Percentiles rank a stretch among this genome's conserved stretches.
Evolutionary conservation across 805 yeast genomes (phyloP).

Genomic region (Metschnikowia continentalis): DNA sequence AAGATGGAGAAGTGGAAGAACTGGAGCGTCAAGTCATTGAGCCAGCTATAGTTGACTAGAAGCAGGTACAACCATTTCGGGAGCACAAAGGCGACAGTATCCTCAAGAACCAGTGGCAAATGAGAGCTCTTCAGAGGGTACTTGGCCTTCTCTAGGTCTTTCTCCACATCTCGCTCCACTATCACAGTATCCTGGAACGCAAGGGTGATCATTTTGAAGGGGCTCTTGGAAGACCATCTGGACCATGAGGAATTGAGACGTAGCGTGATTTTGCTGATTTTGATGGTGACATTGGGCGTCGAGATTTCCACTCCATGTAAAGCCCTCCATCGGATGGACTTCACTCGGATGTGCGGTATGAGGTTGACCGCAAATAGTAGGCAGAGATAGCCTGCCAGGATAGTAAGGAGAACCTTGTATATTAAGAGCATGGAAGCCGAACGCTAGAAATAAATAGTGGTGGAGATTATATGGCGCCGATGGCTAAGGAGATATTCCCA

Average conservation of each 20-base stretch:
- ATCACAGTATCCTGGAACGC: constrained; percentile 9
- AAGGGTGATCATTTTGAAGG: constrained; percentile 13
- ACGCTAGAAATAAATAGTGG: neutral
- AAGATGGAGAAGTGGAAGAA: constrained; percentile 11
- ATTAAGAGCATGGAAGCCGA: neutral
- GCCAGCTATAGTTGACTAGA: constrained; percentile 11
- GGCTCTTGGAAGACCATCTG: constrained; percentile 1
- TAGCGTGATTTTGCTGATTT: constrained; percentile 6
- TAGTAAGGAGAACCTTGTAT: neutral
- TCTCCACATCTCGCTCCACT: constrained; percentile 1
- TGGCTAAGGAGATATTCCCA: neutral
- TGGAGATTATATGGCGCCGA: neutral
- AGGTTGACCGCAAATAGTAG: constrained; percentile 10
- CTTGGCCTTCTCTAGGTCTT: neutral
- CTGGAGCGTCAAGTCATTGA: constrained; percentile 15
- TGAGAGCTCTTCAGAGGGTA: neutral
- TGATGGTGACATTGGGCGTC: constrained; percentile 7
- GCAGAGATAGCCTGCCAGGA: constrained; percentile 4
- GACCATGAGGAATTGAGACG: constrained; percentile 10
- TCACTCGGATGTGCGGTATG: constrained; percentile 14
- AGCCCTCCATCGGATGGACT: constrained; percentile 17
- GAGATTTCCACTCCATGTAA: constrained; percentile 11
- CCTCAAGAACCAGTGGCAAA: neutral
- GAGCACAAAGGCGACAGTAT: neutral
- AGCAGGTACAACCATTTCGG: constrained; percentile 7